These are phyloP conservation scores for Sphaerulina vaccinii DNA, from an alignment of 2,329 filamentous ascomycete species.

Conservation along the genomic window DNA sequence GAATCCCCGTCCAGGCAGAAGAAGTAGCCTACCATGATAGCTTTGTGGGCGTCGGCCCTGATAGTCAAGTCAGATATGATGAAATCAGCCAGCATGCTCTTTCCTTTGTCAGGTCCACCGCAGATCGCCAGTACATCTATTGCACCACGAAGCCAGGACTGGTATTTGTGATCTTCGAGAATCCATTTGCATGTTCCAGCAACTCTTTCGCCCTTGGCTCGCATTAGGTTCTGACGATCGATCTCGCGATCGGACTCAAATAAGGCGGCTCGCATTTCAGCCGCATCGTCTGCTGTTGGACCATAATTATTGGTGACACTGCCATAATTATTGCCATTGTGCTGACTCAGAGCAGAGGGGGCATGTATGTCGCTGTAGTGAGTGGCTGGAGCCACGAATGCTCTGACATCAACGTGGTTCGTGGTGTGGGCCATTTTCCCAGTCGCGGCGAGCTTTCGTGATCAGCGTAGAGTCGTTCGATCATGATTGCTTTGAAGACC, in stretches of 20 bases:
- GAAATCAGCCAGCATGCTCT: not conserved
- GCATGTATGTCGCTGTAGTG: too few relatives aligned
- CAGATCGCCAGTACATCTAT: not conserved
- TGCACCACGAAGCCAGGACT: not conserved
- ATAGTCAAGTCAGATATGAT: not conserved
- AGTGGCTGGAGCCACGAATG: too few relatives aligned
- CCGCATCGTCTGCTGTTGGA: not conserved
- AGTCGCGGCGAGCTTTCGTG: too few relatives aligned
- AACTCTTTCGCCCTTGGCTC: not conserved
- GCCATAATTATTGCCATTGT: too few relatives aligned
- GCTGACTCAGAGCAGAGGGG: too few relatives aligned
- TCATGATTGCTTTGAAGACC: too few relatives aligned
- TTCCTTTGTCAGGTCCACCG: constrained; percentile 3
- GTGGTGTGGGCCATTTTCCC: too few relatives aligned
- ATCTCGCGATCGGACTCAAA: not conserved
- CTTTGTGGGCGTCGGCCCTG: not conserved
- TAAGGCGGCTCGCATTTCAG: not conserved
- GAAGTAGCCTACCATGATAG: not conserved
- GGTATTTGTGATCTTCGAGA: not conserved
- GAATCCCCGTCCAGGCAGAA: not conserved
- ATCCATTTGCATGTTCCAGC: constrained; percentile 3
- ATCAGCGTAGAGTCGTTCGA: too few relatives aligned
- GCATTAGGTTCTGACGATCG: not conserved
- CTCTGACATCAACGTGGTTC: too few relatives aligned
- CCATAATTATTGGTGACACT: too few relatives aligned